A percentile compares a stretch with the other conserved stretches of the same genome.
Conservation (phyloP, 176 grass and related monocot species). For the Carex parvula region DNA sequence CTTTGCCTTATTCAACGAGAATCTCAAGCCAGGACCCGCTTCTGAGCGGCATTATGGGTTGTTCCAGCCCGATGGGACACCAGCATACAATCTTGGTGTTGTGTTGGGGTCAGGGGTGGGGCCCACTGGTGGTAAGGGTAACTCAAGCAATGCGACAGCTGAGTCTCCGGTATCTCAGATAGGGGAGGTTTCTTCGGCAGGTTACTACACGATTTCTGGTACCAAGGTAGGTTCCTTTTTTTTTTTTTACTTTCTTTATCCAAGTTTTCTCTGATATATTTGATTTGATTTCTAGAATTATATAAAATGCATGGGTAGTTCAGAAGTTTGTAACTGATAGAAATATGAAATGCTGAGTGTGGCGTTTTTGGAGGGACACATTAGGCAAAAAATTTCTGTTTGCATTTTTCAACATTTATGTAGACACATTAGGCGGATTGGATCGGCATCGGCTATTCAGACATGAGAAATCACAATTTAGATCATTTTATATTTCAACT, state of each 20-base stretch:
- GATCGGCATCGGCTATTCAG: no score
- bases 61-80: slow-evolving; percentile 71
- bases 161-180: slow-evolving; percentile 34
- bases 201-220: slow-evolving; percentile 53
- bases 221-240: slow-evolving; percentile 17
- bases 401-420: neutral
- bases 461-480: no score
- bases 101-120: slow-evolving; percentile 33
- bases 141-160: neutral
- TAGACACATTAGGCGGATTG: no score
- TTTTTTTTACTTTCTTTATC: neutral
- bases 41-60: slow-evolving; percentile 85
- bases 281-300: neutral
- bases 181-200: slow-evolving; percentile 33
- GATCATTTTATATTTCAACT: no score
- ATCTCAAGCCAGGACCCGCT: slow-evolving; percentile 70
- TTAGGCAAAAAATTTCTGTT: neutral
- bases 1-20: slow-evolving; percentile 90
- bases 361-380: neutral
- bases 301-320: neutral
- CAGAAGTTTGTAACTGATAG: neutral
- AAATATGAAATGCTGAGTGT: neutral
- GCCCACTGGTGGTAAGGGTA: slow-evolving; percentile 21
- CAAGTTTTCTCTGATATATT: neutral
- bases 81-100: slow-evolving; percentile 60